Evolutionary conservation across 2,329 filamentous ascomycete species (phyloP).

Genomic region (Ophiobolus disseminans): DNA sequence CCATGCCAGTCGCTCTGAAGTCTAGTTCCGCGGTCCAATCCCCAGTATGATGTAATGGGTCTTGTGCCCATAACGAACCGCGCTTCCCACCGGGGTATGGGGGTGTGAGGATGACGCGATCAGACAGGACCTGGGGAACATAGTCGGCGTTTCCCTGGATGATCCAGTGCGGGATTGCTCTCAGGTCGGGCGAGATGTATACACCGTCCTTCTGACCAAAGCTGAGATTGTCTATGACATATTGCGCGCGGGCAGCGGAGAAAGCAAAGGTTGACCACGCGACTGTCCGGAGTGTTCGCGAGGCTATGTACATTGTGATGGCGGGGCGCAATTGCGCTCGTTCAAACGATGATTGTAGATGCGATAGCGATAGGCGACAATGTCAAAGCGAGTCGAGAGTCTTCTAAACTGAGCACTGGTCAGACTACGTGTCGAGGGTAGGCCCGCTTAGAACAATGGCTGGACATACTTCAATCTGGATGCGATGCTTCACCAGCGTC

Average conservation of each 20-base stretch:
- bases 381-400: too few relatives aligned
- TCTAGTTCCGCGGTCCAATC: conserved; percentile 85
- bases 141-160: conserved; percentile 61
- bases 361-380: too few relatives aligned
- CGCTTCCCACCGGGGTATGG: conserved; percentile 84
- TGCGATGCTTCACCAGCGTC: conserved; percentile 22
- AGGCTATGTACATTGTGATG: conserved; percentile 41
- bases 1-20: conserved; percentile 85
- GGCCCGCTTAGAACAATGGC: too few relatives aligned
- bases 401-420: too few relatives aligned
- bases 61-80: conserved; percentile 81
- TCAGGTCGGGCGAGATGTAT: conserved; percentile 70
- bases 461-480: conserved; percentile 22
- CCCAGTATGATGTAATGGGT: conserved; percentile 62
- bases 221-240: conserved; percentile 74
- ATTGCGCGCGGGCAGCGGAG: conserved; percentile 66
- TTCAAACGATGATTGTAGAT: neutral
- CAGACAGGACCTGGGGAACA: conserved; percentile 72
- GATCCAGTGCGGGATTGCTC: conserved; percentile 63
- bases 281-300: conserved; percentile 51
- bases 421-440: too few relatives aligned
- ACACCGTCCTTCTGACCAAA: conserved; percentile 72
- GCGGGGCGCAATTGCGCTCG: conserved; percentile 18
- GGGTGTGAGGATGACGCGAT: conserved; percentile 91
- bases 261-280: conserved; percentile 54